Conservation (phyloP, 2,329 filamentous ascomycete genomes). For the Alternaria sp. region DNA sequence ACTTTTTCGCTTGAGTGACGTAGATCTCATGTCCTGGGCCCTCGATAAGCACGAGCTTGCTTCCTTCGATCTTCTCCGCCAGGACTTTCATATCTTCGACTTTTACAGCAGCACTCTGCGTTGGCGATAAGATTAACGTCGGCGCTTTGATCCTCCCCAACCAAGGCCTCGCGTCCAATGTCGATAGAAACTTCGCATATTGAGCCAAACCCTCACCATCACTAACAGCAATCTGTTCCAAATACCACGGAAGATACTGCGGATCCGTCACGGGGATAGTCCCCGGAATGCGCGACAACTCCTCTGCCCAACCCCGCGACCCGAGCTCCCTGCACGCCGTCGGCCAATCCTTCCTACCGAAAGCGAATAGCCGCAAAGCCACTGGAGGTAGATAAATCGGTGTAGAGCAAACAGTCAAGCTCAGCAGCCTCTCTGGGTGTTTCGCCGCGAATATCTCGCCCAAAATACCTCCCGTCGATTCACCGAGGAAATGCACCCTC, state of each 20-base stretch:
- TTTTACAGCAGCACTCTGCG: conserved; percentile 40
- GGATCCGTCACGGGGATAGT: conserved; percentile 38
- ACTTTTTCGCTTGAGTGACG: conserved; percentile 35
- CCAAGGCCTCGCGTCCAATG: conserved; percentile 39
- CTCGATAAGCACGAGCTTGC: conserved; percentile 34
- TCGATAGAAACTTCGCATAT: conserved; percentile 44
- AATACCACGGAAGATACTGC: conserved; percentile 41
- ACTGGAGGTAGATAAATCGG: conserved; percentile 36
- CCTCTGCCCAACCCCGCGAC: conserved; percentile 41
- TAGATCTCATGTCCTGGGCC: conserved; percentile 47
- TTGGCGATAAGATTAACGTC: conserved; percentile 43
- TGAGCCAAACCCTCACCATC: conserved; percentile 41
- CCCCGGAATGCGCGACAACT: conserved; percentile 34
- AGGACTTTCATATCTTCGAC: conserved; percentile 37
- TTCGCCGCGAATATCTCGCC: conserved; percentile 43
- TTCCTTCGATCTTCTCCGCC: conserved; percentile 17
- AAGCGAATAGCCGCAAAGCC: conserved; percentile 41
- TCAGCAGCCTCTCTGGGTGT: conserved; percentile 37
- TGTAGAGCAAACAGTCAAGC: conserved; percentile 41
- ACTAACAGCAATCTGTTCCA: conserved; percentile 34
- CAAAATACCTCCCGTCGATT: conserved; percentile 44
- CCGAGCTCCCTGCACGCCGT: conserved; percentile 40
- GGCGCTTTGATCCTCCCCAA: conserved; percentile 36
- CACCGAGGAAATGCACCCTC: conserved; percentile 45
- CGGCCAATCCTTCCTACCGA: conserved; percentile 34